These are phyloP conservation scores for Fusarium oxysporum DNA, from an alignment of 2,329 filamentous ascomycete genomes.

Conservation along the genomic window DNA sequence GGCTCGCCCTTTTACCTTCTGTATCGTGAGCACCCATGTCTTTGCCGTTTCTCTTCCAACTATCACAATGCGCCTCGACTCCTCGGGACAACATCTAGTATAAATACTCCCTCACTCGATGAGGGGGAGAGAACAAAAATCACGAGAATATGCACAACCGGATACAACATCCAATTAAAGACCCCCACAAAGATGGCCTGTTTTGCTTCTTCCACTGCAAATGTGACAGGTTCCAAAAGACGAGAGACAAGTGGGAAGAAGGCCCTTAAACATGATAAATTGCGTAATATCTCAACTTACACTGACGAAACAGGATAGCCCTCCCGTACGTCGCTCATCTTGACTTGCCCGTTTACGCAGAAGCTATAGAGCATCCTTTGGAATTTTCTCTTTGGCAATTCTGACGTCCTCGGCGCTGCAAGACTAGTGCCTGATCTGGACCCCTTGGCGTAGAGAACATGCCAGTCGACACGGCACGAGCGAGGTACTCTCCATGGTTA, in stretches of 20 bases:
- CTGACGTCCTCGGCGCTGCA: neutral
- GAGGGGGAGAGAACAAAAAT: neutral
- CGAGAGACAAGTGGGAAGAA: slow-evolving; percentile 17
- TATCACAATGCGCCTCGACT: neutral
- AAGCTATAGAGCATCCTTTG: neutral
- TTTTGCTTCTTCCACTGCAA: neutral
- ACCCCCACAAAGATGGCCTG: neutral
- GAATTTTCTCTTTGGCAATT: slow-evolving; percentile 1
- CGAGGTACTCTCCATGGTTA: neutral
- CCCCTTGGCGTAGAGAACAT: slow-evolving; percentile 6
- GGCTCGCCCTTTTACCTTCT: slow-evolving; percentile 9
- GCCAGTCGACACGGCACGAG: slow-evolving; percentile 5
- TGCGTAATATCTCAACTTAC: neutral
- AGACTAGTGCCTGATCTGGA: slow-evolving; percentile 2
- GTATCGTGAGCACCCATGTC: slow-evolving; percentile 15
- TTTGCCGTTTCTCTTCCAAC: neutral
- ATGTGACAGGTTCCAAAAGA: slow-evolving; percentile 26
- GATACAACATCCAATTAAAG: neutral
- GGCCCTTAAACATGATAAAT: neutral
- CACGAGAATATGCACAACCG: neutral
- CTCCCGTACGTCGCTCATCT: neutral
- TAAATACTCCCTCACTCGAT: neutral
- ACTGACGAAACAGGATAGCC: neutral
- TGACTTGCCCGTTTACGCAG: neutral
- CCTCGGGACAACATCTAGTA: neutral